phyloP scores from a whole-genome alignment of 768 basidiomycete species.

The Pisolithus marmoratus region DNA sequence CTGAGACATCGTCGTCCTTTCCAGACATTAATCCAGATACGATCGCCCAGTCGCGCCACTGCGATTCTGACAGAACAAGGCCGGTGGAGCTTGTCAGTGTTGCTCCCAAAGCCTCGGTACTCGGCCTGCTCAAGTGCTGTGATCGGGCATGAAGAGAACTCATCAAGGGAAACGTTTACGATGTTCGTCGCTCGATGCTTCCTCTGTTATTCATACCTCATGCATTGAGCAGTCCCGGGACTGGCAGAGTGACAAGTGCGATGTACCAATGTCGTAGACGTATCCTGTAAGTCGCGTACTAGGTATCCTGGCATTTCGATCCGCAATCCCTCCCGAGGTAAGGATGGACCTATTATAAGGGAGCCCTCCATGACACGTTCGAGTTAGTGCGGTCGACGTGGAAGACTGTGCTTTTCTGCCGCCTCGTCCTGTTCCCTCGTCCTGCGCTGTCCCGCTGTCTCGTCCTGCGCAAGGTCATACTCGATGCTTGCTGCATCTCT shows the following conservation, averaged over 20 bases:
- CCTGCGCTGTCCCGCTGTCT: constrained; percentile 49
- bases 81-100: constrained; percentile 60
- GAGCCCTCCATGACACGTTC: constrained; percentile 2
- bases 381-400: constrained; percentile 41
- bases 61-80: constrained; percentile 36
- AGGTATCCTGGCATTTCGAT: constrained; percentile 54
- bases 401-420: constrained; percentile 45
- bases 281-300: constrained; percentile 50
- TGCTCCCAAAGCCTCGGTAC: constrained; percentile 60
- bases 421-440: constrained; percentile 50
- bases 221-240: constrained; percentile 60
- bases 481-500: not conserved
- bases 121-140: constrained; percentile 73
- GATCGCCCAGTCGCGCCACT: constrained; percentile 21
- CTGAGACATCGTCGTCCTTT: constrained; percentile 29
- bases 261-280: constrained; percentile 67
- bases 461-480: constrained; percentile 49
- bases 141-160: constrained; percentile 82
- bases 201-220: constrained; percentile 3
- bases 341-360: not conserved
- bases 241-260: constrained; percentile 87
- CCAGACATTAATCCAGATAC: constrained; percentile 55
- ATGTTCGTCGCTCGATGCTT: constrained; percentile 47
- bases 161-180: constrained; percentile 64
- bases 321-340: constrained; percentile 38